phyloP scores from a whole-genome alignment of 2,329 filamentous ascomycete species.

The Colletotrichum somersetense region DNA sequence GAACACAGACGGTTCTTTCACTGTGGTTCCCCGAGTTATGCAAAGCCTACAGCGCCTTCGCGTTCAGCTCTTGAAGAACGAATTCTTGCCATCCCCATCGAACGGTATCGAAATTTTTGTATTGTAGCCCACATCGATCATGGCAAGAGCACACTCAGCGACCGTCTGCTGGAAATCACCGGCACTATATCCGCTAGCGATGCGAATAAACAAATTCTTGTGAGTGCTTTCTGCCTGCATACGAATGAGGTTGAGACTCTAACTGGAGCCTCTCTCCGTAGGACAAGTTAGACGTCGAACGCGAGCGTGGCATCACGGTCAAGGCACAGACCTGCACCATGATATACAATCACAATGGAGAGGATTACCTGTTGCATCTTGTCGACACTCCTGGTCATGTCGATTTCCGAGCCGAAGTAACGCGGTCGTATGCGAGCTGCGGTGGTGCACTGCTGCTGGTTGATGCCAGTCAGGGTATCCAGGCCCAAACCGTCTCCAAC shows the following conservation, averaged over 20 bases:
- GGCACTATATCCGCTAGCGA: conserved; percentile 88
- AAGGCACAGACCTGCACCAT: conserved; percentile 99
- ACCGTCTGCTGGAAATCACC: conserved; percentile 91
- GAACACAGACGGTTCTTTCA: conserved; percentile 18
- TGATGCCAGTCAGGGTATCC: conserved; percentile 95
- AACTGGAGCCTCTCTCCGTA: conserved; percentile 41
- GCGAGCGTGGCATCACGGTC: conserved; percentile 93
- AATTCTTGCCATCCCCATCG: conserved; percentile 81
- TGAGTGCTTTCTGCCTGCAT: conserved; percentile 42
- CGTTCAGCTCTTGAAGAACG: conserved; percentile 64
- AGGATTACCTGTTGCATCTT: conserved; percentile 93
- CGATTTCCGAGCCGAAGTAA: conserved; percentile 96
- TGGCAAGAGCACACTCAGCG: conserved; percentile 96
- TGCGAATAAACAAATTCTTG: conserved; percentile 90
- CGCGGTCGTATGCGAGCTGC: conserved; percentile 94
- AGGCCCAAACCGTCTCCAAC: conserved; percentile 98
- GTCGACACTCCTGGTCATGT: conserved; percentile 98
- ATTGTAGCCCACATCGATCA: conserved; percentile 99
- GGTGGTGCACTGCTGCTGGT: conserved; percentile 93
- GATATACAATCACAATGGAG: conserved; percentile 88
- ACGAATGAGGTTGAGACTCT: conserved; percentile 7
- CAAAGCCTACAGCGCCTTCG: conserved; percentile 38
- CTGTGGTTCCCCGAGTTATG: conserved; percentile 6
- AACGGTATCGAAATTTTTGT: conserved; percentile 93
- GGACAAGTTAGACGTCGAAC: conserved; percentile 96